Percentiles rank a stretch among this genome's conserved stretches.
phyloP scores from a whole-genome alignment of 2,329 filamentous ascomycete species.

The Ophiostoma ips region DNA sequence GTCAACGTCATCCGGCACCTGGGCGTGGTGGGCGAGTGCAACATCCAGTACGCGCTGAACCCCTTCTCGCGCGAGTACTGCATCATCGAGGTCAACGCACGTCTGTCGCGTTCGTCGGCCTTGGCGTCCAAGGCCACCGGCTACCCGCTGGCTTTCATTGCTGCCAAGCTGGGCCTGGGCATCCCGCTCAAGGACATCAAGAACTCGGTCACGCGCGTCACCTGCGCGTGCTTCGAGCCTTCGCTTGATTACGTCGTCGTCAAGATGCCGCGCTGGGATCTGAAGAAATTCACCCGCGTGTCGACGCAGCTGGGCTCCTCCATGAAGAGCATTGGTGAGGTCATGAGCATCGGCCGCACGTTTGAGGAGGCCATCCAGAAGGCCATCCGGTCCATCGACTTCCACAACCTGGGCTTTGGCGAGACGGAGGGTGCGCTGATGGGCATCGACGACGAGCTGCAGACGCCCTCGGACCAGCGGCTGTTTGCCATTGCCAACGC shows the following conservation, averaged over 20 bases:
- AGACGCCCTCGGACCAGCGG: conserved; percentile 94
- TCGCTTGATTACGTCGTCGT: conserved; percentile 97
- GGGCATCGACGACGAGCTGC: conserved; percentile 89
- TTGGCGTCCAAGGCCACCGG: conserved; percentile 94
- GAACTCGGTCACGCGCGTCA: conserved; percentile 90
- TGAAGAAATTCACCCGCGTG: conserved; percentile 97
- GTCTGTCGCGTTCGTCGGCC: conserved; percentile 87
- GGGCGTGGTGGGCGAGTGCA: conserved; percentile 95
- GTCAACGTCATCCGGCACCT: conserved; percentile 96
- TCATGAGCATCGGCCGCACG: conserved; percentile 93
- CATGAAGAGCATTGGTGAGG: conserved; percentile 99
- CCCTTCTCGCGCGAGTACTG: conserved; percentile 93
- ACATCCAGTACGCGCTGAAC: conserved; percentile 96
- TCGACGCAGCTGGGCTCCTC: conserved; percentile 92
- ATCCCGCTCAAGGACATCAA: conserved; percentile 94
- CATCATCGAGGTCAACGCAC: conserved; percentile 97
- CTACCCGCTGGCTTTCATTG: conserved; percentile 91
- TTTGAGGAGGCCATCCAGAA: conserved; percentile 99
- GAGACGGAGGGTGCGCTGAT: conserved; percentile 73
- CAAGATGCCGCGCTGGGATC: conserved; percentile 96
- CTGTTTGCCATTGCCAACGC: conserved; percentile 96
- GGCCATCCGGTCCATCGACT: conserved; percentile 89
- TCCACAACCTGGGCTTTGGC: conserved; percentile 88
- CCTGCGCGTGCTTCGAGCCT: conserved; percentile 95
- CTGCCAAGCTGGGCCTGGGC: conserved; percentile 86